Evolutionary conservation across 1,284 basidiomycete genomes (phyloP), one percentile per base, ranked within the genome.

Genomic region (Microbotryum scabiosae): DNA sequence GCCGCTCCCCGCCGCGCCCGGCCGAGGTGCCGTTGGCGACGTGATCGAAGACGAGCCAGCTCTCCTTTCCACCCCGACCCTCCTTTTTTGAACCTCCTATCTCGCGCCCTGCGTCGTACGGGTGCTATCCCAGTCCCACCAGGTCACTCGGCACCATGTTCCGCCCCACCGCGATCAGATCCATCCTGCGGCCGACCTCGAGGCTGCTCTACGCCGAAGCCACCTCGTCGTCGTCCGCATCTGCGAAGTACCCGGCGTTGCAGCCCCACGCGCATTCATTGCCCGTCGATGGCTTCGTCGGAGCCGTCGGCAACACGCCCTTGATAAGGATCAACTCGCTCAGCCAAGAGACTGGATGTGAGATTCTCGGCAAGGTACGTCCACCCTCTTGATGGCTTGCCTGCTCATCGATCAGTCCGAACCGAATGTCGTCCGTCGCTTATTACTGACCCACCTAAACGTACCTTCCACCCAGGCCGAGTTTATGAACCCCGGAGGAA

Each of bases 401-500:
- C 36, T 41, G 36, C 36, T 41, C 36, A 41, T 18, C 10, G 30
- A 10, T 30, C 30, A 30, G 1, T 30, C 30, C 8, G 30, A 7
- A 9, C 10, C 30, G 30, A 30, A 30, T 30, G 30, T 2, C 30
- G 30, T 30, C 8, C 30, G 30, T 30, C 30, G 30, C 30, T 30
- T 30, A 30, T 9, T 2, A 30, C 1, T 30, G 12, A 41, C 36
- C 10, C 16, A 41, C 10, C 36, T 41, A 1, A 16, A 16, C 36
- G 5, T 41, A 4, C 36, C 36, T 18, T 16, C 16, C 16, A 6
- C 36, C 36, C 14, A 41, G 36, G 36, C 36, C 36, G 94, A 98
- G 77, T 94, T 97, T 74, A 91, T 96, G 79, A 96, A 97, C 72
- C 96, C 96, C 0, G 96, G 96, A n/a, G 96, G 96, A 50, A 93